Evolutionary conservation across 2,329 filamentous ascomycete genomes (phyloP).

Genomic region (Xylariomycetidae sp.): DNA sequence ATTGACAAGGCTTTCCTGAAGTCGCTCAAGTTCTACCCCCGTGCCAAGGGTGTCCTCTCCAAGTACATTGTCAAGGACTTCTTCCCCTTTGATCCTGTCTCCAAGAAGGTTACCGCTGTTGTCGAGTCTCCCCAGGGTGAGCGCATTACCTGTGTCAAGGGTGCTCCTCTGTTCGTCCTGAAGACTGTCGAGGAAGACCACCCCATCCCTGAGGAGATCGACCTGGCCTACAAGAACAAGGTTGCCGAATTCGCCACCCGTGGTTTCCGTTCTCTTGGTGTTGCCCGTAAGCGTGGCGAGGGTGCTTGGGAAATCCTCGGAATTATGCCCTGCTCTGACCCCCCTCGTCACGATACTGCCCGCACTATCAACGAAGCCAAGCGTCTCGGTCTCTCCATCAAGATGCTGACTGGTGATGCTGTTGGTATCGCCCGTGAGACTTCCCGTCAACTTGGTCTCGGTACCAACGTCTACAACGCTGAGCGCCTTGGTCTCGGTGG

Average conservation of each 20-base stretch:
- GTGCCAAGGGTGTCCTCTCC: slow-evolving; percentile 72
- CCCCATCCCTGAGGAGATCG: slow-evolving; percentile 69
- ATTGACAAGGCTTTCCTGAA: slow-evolving; percentile 96
- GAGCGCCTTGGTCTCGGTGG: slow-evolving; percentile 87
- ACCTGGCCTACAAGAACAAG: slow-evolving; percentile 86
- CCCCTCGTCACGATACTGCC: slow-evolving; percentile 84
- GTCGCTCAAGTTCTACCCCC: slow-evolving; percentile 75
- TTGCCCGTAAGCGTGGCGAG: slow-evolving; percentile 82
- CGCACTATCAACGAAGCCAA: slow-evolving; percentile 90
- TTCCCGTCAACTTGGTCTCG: slow-evolving; percentile 83
- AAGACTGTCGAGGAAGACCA: slow-evolving; percentile 85
- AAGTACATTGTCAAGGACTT: slow-evolving; percentile 85
- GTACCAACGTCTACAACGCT: slow-evolving; percentile 91
- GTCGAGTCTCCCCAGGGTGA: slow-evolving; percentile 81
- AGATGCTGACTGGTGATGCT: slow-evolving; percentile 94
- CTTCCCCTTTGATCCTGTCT: slow-evolving; percentile 86
- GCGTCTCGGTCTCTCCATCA: slow-evolving; percentile 81
- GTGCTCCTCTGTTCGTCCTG: slow-evolving; percentile 81
- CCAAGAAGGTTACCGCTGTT: slow-evolving; percentile 83
- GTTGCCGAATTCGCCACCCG: slow-evolving; percentile 87
- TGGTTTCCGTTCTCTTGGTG: slow-evolving; percentile 91
- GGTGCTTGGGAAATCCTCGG: slow-evolving; percentile 86
- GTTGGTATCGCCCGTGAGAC: slow-evolving; percentile 91
- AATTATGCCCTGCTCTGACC: slow-evolving; percentile 92
- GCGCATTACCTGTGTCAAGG: slow-evolving; percentile 85